Base-by-base conservation (phyloP, 106 monocot species). In the Dendrobium chrysotoxum region DNA sequence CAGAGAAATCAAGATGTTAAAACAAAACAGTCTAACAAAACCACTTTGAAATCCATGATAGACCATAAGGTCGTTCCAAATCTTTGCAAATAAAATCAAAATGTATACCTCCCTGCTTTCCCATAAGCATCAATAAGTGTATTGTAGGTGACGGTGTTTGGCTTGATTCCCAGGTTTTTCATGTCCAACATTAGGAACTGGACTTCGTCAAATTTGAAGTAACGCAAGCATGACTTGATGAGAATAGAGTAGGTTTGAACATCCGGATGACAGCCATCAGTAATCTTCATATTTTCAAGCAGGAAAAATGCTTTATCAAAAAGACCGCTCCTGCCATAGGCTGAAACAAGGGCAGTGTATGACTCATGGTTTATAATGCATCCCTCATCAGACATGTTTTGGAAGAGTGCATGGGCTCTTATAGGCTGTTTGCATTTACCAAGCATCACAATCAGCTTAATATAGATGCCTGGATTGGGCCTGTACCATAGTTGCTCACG, bases 401-500 rank as follows among this genome's bases (percentile, higher is more conserved):
- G 85, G 61, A 98, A 98, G 9, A 98, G 91, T 40, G 67, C 61
- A 64, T 91, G 94, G 26, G 97, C 97, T 86, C 75, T 91, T 84
- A 92, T 85, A 9, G 97, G 92, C 72, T 98, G 97, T 76, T 91
- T 92, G 77, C 97, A 98, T 87, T 98, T 98, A 17, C 94, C 97
- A 72, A 98, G 92, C 97, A 98, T 98, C 65, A 95, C 94, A 80
- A 98, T 98, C 26, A 98, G 90, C 83, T 98, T 98, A 40, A 98
- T 88, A 80, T 98, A 98, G 55, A 95, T 92, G 58, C 88, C 94
- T n/a, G 87, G 6, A 77, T 98, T 89, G 7, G 97, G 97, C 61
- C 81, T 85, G 83, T 98, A 98, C 97, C 97, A 98, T 1, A 95
- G 78, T 75, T 98, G 97, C 82, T 92, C 94, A 17, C 92, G 86